Conservation (phyloP, 208 protist genomes). For the Wallacemonas sp. region DNA sequence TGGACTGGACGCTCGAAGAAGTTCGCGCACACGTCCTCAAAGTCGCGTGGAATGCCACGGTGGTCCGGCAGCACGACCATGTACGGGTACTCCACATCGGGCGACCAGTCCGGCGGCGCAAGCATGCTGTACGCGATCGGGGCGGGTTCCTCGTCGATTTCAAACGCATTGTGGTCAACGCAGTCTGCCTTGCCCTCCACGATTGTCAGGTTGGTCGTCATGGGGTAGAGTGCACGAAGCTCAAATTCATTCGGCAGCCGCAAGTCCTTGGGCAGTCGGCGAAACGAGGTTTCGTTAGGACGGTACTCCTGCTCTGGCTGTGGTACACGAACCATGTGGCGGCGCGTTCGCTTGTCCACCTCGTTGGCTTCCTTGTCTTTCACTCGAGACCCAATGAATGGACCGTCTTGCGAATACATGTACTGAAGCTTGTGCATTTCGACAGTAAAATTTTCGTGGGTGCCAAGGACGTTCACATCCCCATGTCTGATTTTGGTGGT, state of each 20-base stretch:
- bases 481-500: constrained; percentile 31
- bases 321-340: constrained; percentile 68
- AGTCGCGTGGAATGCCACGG: constrained; percentile 71
- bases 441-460: constrained; percentile 44
- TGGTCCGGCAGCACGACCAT: constrained; percentile 85
- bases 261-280: constrained; percentile 71
- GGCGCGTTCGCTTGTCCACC: constrained; percentile 54
- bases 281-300: constrained; percentile 83
- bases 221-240: constrained; percentile 76
- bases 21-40: constrained; percentile 88
- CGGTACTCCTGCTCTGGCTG: constrained; percentile 67
- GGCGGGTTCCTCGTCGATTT: constrained; percentile 62
- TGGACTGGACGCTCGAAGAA: constrained; percentile 84
- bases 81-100: constrained; percentile 67
- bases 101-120: constrained; percentile 60
- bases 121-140: constrained; percentile 83
- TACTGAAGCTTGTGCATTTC: constrained; percentile 76
- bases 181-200: constrained; percentile 78
- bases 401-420: constrained; percentile 81
- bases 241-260: constrained; percentile 83
- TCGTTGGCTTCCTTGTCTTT: constrained; percentile 47
- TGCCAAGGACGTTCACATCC: constrained; percentile 46
- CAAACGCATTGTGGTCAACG: constrained; percentile 75
- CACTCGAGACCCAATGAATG: constrained; percentile 70
- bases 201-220: constrained; percentile 66